phyloP scores from a whole-genome alignment of 208 protist genomes.

The Trichomonas vaginalis region DNA sequence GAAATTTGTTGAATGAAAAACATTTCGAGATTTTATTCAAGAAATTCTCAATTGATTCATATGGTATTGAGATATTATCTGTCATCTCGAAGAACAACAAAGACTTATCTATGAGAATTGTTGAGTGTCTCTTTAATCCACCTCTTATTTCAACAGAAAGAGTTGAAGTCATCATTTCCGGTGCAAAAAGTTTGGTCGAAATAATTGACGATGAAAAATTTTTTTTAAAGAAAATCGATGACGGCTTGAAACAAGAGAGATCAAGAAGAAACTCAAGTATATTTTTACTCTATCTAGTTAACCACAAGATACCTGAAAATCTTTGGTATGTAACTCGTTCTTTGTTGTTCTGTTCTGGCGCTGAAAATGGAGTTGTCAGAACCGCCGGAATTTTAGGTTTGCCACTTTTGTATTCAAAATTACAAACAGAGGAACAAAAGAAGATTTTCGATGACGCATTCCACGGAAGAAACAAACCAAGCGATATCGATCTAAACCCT shows the following conservation, averaged over 20 bases:
- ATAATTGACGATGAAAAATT: not conserved
- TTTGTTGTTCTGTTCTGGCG: not conserved
- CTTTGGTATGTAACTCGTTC: not conserved
- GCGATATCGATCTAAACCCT: no score
- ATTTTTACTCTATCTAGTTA: not conserved
- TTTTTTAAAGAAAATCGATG: not conserved
- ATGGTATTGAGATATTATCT: not conserved
- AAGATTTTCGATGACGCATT: not conserved
- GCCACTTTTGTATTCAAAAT: not conserved
- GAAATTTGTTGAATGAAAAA: not conserved
- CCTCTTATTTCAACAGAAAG: not conserved
- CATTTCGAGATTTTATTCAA: not conserved
- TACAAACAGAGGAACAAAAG: not conserved
- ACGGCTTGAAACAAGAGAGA: not conserved
- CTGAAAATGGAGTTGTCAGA: conserved; percentile 14
- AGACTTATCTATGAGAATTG: not conserved
- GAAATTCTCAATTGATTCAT: not conserved
- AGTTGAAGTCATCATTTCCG: not conserved
- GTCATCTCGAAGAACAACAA: not conserved
- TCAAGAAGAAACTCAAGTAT: not conserved
- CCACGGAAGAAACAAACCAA: not conserved
- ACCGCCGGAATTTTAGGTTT: not conserved
- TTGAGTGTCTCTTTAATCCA: not conserved
- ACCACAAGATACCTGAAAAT: not conserved
- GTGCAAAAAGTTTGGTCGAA: not conserved